Conservation (phyloP, 1,284 basidiomycete genomes). For the Exobasidium cylindrosporum region DNA sequence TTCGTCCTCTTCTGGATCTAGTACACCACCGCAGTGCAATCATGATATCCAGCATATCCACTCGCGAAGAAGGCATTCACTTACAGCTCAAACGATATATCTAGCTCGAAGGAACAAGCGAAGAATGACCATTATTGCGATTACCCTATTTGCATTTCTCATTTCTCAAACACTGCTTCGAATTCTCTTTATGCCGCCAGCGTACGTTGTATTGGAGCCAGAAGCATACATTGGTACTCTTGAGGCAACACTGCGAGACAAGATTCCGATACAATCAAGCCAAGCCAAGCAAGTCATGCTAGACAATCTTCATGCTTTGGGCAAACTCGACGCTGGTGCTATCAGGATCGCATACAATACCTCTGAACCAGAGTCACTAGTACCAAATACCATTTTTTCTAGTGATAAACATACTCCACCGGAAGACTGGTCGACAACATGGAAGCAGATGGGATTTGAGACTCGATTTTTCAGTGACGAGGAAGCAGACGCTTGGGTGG, state of each 20-base stretch:
- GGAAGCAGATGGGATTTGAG: slow-evolving; percentile 31
- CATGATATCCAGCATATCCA: background rate
- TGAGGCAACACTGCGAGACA: background rate
- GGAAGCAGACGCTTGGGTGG: slow-evolving; percentile 26
- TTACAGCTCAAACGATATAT: background rate
- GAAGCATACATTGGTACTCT: background rate
- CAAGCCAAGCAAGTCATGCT: background rate
- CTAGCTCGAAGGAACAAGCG: background rate
- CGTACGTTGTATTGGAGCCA: background rate
- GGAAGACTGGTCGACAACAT: slow-evolving; percentile 13
- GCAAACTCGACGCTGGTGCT: background rate
- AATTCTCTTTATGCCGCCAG: background rate
- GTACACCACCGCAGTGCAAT: background rate
- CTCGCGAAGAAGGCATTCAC: background rate
- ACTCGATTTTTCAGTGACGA: slow-evolving; percentile 34
- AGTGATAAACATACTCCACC: background rate
- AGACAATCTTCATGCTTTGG: background rate
- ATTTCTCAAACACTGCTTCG: background rate
- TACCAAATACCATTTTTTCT: background rate
- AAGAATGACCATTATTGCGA: background rate
- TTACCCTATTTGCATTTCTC: background rate
- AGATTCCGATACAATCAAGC: background rate
- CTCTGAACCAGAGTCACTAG: background rate
- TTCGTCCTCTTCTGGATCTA: background rate
- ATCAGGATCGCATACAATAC: background rate